phyloP scores from a whole-genome alignment of 768 basidiomycete species.

The Imleria badia region DNA sequence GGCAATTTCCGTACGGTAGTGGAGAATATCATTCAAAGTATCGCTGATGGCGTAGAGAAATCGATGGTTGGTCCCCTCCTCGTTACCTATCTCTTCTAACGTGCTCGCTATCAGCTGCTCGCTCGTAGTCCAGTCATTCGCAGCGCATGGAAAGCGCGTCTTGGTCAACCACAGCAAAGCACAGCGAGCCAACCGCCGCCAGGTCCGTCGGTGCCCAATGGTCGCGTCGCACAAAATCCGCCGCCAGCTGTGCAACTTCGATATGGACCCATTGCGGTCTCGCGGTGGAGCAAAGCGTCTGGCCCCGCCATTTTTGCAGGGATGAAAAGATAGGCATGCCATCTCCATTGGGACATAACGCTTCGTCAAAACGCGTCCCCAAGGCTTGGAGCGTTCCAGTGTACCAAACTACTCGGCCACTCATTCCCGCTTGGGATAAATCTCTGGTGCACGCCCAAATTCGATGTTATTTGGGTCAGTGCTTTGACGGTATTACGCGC shows the following conservation, averaged over 20 bases:
- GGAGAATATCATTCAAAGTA: conserved; percentile 85
- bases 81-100: conserved; percentile 10
- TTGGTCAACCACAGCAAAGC: conserved; percentile 37
- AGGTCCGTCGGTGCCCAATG: conserved; percentile 19
- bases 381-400: conserved; percentile 3
- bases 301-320: conserved; percentile 63
- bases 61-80: conserved; percentile 57
- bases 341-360: background rate
- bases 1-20: conserved; percentile 88
- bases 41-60: conserved; percentile 92
- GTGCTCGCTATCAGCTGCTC: conserved; percentile 53
- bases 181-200: conserved; percentile 23
- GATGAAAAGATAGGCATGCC: conserved; percentile 55
- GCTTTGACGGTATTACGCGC: conserved; percentile 1
- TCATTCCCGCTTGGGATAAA: background rate
- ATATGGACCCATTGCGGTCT: conserved; percentile 64
- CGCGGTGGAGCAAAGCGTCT: conserved; percentile 72
- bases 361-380: conserved; percentile 5
- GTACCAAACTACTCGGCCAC: conserved; percentile 1
- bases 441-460: conserved; percentile 4
- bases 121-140: conserved; percentile 63
- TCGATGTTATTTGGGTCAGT: conserved; percentile 5
- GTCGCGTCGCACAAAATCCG: conserved; percentile 20
- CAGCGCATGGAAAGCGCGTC: conserved; percentile 72
- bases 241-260: conserved; percentile 27